These are phyloP conservation scores for Urochloa ruziziensis DNA, from an alignment of 176 grass and related monocot species.

Conservation along the genomic window DNA sequence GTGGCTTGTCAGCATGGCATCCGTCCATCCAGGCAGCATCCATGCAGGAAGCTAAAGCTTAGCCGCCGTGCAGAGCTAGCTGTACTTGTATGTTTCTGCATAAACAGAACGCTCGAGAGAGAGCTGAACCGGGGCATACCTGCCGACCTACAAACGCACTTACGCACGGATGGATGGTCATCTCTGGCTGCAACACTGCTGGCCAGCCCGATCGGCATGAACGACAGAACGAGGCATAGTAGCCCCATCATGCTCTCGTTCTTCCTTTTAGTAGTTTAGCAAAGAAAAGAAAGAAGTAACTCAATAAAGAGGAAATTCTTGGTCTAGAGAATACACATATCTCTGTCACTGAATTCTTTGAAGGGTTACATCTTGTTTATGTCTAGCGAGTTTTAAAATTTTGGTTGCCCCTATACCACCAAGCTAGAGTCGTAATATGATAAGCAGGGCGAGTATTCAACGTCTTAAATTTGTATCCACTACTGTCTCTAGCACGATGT, in stretches of 20 bases:
- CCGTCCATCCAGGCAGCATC: neutral
- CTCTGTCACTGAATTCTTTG: neutral
- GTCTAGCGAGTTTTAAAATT: neutral
- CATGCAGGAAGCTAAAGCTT: neutral
- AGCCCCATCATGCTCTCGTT: neutral
- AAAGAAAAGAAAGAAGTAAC: neutral
- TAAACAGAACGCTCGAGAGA: neutral
- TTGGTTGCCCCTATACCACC: neutral
- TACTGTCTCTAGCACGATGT: neutral
- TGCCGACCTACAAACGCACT: neutral
- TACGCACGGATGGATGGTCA: neutral
- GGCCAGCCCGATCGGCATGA: neutral
- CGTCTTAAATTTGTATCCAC: neutral
- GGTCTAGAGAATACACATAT: neutral
- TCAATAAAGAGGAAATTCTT: neutral
- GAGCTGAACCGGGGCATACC: neutral
- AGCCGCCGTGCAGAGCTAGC: neutral
- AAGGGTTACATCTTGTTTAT: neutral
- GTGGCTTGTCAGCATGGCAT: neutral
- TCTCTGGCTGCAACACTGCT: no score
- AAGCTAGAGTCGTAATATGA: neutral
- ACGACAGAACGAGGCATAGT: neutral
- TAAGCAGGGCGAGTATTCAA: neutral
- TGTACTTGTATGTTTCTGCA: neutral
- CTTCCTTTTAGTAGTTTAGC: neutral